Conservation (phyloP, 371 early-diverging fungal species). For the Rhizopus arrhizus region DNA sequence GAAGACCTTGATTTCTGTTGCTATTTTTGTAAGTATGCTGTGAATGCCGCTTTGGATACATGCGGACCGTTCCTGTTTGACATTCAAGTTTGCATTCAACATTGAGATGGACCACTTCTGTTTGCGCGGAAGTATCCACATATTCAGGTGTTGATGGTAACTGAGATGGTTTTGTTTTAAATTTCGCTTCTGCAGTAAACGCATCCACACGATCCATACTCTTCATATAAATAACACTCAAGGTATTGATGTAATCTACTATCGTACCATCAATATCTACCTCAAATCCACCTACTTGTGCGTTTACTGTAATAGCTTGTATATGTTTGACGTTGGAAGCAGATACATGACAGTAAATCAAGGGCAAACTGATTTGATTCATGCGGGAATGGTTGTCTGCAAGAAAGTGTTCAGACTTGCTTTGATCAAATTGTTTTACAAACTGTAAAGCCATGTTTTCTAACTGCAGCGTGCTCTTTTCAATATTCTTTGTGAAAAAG, state of each 20-base stretch:
- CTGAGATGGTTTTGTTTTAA: slow-evolving; percentile 20
- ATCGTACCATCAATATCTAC: slow-evolving; percentile 70
- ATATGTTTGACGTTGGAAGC: slow-evolving; percentile 34
- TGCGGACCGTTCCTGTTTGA: slow-evolving; percentile 49
- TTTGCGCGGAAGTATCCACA: slow-evolving; percentile 8
- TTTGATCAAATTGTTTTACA: slow-evolving; percentile 72
- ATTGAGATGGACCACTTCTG: slow-evolving; percentile 36
- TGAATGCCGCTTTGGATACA: slow-evolving; percentile 58
- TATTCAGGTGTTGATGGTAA: slow-evolving; percentile 1
- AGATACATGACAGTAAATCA: slow-evolving; percentile 59
- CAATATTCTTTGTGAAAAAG: slow-evolving; percentile 62
- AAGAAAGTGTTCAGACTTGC: slow-evolving; percentile 69
- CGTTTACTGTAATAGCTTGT: slow-evolving; percentile 59
- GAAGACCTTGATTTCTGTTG: slow-evolving; percentile 16
- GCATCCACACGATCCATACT: slow-evolving; percentile 59
- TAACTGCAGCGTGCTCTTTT: slow-evolving; percentile 60
- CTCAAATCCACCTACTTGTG: slow-evolving; percentile 68
- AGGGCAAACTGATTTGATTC: slow-evolving; percentile 68
- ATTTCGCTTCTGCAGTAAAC: slow-evolving; percentile 48
- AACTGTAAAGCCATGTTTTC: slow-evolving; percentile 71
- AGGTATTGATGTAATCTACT: slow-evolving; percentile 69
- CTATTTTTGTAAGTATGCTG: slow-evolving; percentile 19
- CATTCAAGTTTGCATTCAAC: slow-evolving; percentile 47
- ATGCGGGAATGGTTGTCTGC: slow-evolving; percentile 68
- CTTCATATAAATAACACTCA: slow-evolving; percentile 68